Evolutionary conservation across 768 basidiomycete genomes (phyloP).

Genomic region (Lentinus tigrinus): DNA sequence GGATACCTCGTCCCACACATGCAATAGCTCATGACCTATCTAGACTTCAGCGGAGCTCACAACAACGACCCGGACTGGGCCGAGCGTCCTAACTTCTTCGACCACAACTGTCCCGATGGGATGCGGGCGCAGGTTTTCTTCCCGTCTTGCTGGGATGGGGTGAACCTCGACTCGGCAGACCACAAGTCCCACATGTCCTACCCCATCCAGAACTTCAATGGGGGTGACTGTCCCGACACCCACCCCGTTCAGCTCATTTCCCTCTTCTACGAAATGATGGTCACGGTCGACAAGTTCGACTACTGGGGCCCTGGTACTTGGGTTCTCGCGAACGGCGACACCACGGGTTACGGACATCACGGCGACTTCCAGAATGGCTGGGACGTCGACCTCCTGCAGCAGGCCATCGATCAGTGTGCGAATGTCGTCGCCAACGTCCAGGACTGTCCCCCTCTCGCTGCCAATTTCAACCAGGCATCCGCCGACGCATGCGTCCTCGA

Average conservation of each 20-base stretch:
- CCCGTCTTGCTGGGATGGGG: slow-evolving; percentile 39
- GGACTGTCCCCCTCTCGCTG: slow-evolving; percentile 21
- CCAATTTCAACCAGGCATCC: slow-evolving; percentile 18
- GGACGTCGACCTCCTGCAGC: slow-evolving; percentile 23
- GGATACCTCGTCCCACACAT: background rate
- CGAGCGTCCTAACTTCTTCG: slow-evolving; percentile 15
- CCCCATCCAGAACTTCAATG: slow-evolving; percentile 25
- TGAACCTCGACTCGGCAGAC: slow-evolving; percentile 36
- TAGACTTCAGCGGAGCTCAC: slow-evolving; percentile 18
- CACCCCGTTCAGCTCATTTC: slow-evolving; percentile 26
- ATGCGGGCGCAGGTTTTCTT: slow-evolving; percentile 33
- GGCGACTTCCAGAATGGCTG: slow-evolving; percentile 27
- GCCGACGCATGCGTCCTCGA: slow-evolving; percentile 21
- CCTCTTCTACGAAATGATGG: slow-evolving; percentile 26
- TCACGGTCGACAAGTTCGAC: slow-evolving; percentile 12
- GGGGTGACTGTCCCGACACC: slow-evolving; percentile 21
- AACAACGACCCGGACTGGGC: slow-evolving; percentile 20
- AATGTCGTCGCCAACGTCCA: slow-evolving; percentile 24
- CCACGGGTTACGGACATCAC: slow-evolving; percentile 24
- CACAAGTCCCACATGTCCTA: slow-evolving; percentile 41
- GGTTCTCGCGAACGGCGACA: slow-evolving; percentile 24
- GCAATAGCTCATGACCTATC: background rate
- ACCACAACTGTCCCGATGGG: slow-evolving; percentile 25
- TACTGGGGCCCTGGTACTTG: slow-evolving; percentile 21
- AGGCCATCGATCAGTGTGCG: slow-evolving; percentile 24